A percentile compares a stretch with the other conserved stretches of the same genome.
Conservation (phyloP, 805 yeast genomes). For the Candida berthetii region DNA sequence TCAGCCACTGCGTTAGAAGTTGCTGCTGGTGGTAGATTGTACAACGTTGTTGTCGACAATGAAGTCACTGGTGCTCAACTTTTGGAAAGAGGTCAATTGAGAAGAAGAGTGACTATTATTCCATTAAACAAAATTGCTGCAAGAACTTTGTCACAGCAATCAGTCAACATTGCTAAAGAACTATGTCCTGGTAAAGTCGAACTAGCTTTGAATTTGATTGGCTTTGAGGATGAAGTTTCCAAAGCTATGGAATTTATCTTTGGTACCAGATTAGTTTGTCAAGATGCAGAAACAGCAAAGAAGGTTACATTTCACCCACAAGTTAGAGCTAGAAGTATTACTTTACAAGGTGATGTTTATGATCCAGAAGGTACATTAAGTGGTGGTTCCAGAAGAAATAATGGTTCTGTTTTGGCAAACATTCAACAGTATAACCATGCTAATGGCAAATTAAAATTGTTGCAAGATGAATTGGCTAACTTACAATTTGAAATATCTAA, state of each 20-base stretch:
- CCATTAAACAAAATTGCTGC: slow-evolving; percentile 85
- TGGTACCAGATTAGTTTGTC: slow-evolving; percentile 84
- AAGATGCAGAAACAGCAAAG: slow-evolving; percentile 84
- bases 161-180: slow-evolving; percentile 61
- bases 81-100: slow-evolving; percentile 70
- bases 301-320: slow-evolving; percentile 81
- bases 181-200: slow-evolving; percentile 83
- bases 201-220: slow-evolving; percentile 77
- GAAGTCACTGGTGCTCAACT: slow-evolving; percentile 81
- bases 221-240: slow-evolving; percentile 61
- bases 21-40: slow-evolving; percentile 89
- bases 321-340: slow-evolving; percentile 75
- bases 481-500: slow-evolving; percentile 34
- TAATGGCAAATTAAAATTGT: slow-evolving; percentile 27
- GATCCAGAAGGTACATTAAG: slow-evolving; percentile 95
- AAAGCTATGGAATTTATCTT: slow-evolving; percentile 90
- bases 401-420: slow-evolving; percentile 51
- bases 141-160: slow-evolving; percentile 41
- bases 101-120: slow-evolving; percentile 82
- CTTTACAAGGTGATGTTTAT: slow-evolving; percentile 88
- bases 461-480: slow-evolving; percentile 36
- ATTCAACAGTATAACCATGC: slow-evolving; percentile 59
- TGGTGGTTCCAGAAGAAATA: slow-evolving; percentile 79
- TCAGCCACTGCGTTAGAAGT: slow-evolving; percentile 84
- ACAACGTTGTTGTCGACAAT: slow-evolving; percentile 85